These are phyloP conservation scores for Bruguiera gymnorhiza DNA, from an alignment of 345 rosid species.

Conservation along the genomic window DNA sequence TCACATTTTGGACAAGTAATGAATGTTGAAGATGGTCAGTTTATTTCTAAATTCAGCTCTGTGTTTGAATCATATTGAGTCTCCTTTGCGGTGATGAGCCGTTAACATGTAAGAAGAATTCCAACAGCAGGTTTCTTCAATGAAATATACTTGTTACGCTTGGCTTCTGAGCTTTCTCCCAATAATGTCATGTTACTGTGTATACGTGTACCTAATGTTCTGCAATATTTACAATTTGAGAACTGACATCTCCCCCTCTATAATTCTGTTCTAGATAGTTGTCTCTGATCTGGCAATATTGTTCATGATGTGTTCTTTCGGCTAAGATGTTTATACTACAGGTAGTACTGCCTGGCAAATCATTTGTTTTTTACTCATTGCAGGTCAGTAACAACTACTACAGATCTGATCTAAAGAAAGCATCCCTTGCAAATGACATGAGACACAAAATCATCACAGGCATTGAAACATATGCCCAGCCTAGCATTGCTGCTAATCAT, in stretches of 20 bases:
- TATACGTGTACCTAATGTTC: too few species aligned
- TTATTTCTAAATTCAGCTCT: not conserved
- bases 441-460: too few species aligned
- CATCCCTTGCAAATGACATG: constrained; percentile 59
- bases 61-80: not conserved
- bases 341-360: not conserved
- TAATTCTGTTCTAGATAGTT: not conserved
- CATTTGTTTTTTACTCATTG: not conserved
- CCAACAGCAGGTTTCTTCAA: constrained; percentile 18
- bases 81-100: constrained; percentile 17
- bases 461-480: too few species aligned
- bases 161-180: constrained; percentile 48
- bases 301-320: not conserved
- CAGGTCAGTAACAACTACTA: constrained; percentile 77
- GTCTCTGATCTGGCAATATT: not conserved
- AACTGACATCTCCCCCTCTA: too few species aligned
- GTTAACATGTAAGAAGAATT: constrained; percentile 43
- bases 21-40: not conserved
- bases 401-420: constrained; percentile 82
- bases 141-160: constrained; percentile 50
- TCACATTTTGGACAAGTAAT: too few species aligned
- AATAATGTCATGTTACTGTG: too few species aligned
- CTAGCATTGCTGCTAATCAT: too few species aligned
- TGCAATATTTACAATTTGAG: too few species aligned
- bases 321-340: not conserved